Evolutionary conservation across 495 filamentous ascomycete species (phyloP).

Genomic region (Talaromyces adpressus): DNA sequence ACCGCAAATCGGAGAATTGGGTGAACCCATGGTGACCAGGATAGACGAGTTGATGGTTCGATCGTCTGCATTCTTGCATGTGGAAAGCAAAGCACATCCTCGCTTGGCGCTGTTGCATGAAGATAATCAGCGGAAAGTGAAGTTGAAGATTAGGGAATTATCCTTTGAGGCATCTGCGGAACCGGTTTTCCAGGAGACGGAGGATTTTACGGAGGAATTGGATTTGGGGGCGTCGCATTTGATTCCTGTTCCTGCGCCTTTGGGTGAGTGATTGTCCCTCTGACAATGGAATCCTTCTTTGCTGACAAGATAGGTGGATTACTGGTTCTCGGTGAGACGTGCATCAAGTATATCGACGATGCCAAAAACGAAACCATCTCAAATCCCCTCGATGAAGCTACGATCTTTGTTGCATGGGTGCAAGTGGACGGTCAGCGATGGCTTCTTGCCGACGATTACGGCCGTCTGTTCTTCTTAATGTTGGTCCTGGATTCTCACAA

Average conservation of each 20-base stretch:
- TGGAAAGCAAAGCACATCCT: slow-evolving; percentile 55
- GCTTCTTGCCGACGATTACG: slow-evolving; percentile 86
- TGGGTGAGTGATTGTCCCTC: slow-evolving; percentile 30
- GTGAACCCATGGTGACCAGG: slow-evolving; percentile 62
- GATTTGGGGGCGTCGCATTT: slow-evolving; percentile 72
- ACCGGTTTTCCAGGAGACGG: slow-evolving; percentile 45
- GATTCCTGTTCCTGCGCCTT: slow-evolving; percentile 69
- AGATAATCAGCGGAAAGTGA: slow-evolving; percentile 55
- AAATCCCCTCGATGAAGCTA: slow-evolving; percentile 58
- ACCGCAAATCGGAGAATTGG: slow-evolving; percentile 47
- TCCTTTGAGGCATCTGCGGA: slow-evolving; percentile 42
- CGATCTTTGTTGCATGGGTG: slow-evolving; percentile 84
- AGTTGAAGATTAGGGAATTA: slow-evolving; percentile 53
- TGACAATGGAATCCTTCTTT: background rate
- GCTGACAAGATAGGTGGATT: slow-evolving; percentile 56
- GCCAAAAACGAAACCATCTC: slow-evolving; percentile 54
- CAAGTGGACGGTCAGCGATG: slow-evolving; percentile 72
- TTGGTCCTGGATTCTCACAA: slow-evolving; percentile 55
- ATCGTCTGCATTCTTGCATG: slow-evolving; percentile 73
- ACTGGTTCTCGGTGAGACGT: slow-evolving; percentile 78
- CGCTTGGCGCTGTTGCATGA: slow-evolving; percentile 81
- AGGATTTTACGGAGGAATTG: slow-evolving; percentile 48
- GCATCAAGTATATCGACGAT: slow-evolving; percentile 74
- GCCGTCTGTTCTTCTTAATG: slow-evolving; percentile 71
- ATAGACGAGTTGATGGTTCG: slow-evolving; percentile 85